phyloP scores from a whole-genome alignment of 371 early-diverging fungal genomes.

The Apophysomyces sp. region DNA sequence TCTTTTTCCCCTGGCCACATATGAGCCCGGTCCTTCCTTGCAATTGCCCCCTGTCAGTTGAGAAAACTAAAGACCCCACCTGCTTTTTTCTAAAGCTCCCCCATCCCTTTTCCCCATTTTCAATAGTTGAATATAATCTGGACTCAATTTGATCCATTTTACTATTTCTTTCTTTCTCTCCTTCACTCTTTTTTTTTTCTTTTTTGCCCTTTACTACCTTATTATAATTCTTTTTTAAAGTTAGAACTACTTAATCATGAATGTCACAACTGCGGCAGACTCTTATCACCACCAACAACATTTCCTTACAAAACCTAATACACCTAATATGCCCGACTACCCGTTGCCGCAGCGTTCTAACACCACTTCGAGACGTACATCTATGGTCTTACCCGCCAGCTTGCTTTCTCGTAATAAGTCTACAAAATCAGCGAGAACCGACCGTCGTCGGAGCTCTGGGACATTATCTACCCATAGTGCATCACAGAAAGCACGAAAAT shows the following conservation, averaged over 20 bases:
- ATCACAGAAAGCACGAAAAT: constrained; percentile 39
- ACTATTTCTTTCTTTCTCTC: constrained; percentile 7
- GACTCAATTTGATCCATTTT: constrained; percentile 3
- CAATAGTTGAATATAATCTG: background rate
- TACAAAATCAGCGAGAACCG: constrained; percentile 26
- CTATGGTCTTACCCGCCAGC: constrained; percentile 22
- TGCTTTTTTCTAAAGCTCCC: background rate
- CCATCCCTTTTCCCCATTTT: background rate
- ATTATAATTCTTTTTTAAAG: constrained; percentile 10
- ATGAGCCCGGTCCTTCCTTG: constrained; percentile 2
- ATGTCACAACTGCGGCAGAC: constrained; percentile 3
- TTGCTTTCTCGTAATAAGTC: constrained; percentile 24
- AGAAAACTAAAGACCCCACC: constrained; percentile 2
- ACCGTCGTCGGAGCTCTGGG: constrained; percentile 43
- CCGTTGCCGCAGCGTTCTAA: constrained; percentile 9
- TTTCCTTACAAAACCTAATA: constrained; percentile 13
- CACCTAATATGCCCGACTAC: constrained; percentile 18
- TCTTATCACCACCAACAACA: background rate
- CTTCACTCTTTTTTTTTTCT: constrained; percentile 10
- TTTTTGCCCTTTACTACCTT: constrained; percentile 8
- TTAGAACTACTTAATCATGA: constrained; percentile 8
- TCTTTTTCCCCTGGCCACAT: background rate
- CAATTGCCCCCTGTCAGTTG: constrained; percentile 2
- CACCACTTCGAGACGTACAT: constrained; percentile 26
- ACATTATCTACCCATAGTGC: constrained; percentile 34